Evolutionary conservation across 1,284 basidiomycete species (phyloP).

Genomic region (Cryptococcus sp.): DNA sequence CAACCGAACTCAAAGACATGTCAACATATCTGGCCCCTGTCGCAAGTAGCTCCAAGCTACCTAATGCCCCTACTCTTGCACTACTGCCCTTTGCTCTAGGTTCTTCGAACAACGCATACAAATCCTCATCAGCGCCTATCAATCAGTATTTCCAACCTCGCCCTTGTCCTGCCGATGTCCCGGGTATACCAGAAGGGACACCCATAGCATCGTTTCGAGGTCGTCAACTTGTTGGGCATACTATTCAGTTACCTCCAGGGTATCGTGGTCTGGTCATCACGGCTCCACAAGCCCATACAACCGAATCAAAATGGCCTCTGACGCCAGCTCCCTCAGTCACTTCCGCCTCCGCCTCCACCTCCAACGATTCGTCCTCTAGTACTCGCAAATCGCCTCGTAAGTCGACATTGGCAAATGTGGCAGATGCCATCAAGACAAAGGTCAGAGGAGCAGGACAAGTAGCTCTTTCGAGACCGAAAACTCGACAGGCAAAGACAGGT

Average conservation of each 20-base stretch:
- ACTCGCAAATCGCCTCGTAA: background rate
- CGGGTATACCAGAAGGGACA: constrained; percentile 7
- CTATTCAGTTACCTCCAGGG: constrained; percentile 27
- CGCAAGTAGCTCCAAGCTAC: constrained; percentile 5
- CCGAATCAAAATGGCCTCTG: constrained; percentile 1
- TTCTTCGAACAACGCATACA: constrained; percentile 17
- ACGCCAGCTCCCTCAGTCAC: constrained; percentile 10
- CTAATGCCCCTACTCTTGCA: constrained; percentile 20
- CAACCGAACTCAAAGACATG: background rate
- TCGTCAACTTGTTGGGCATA: constrained; percentile 31
- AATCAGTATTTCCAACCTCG: constrained; percentile 33
- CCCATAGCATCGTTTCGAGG: constrained; percentile 37
- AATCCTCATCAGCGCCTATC: constrained; percentile 12
- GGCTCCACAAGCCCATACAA: constrained; percentile 13
- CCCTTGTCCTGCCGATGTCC: constrained; percentile 11
- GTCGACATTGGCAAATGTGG: background rate
- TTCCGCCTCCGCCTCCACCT: background rate
- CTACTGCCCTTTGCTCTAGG: constrained; percentile 42
- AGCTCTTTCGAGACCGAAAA: constrained; percentile 28
- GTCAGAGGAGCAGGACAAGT: constrained; percentile 36
- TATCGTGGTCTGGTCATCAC: constrained; percentile 31
- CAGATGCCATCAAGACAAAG: constrained; percentile 5
- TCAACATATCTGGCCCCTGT: background rate
- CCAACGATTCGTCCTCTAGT: background rate
- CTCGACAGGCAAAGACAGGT: constrained; percentile 1